Percentiles rank a stretch among this genome's conserved stretches.
Evolutionary conservation across 495 filamentous ascomycete species (phyloP).

Genomic region (Filosporella fistucella): DNA sequence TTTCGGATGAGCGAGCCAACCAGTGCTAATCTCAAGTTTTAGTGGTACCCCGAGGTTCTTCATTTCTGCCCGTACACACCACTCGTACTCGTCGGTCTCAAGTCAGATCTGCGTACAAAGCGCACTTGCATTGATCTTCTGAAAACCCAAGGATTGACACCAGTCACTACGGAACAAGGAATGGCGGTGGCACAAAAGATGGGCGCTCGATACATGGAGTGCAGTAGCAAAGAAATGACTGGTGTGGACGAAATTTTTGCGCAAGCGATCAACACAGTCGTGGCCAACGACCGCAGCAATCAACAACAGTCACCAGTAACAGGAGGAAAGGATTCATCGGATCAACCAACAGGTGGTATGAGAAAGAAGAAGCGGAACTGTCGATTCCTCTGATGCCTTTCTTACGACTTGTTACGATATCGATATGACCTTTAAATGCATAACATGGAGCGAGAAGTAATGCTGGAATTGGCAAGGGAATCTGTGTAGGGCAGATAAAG

Average conservation of each 20-base stretch:
- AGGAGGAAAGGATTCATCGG: constrained; percentile 15
- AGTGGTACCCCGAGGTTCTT: constrained; percentile 99
- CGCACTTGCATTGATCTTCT: constrained; percentile 95
- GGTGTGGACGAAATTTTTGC: constrained; percentile 96
- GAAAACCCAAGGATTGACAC: constrained; percentile 94
- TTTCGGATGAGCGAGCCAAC: background rate
- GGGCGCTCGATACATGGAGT: constrained; percentile 94
- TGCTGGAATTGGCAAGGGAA: constrained; percentile 8
- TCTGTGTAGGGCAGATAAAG: constrained; percentile 11
- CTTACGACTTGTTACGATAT: constrained; percentile 22
- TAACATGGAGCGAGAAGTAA: constrained; percentile 18
- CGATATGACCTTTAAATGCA: constrained; percentile 25
- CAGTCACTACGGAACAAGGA: constrained; percentile 88
- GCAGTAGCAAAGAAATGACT: constrained; percentile 93
- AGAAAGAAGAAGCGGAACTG: constrained; percentile 72
- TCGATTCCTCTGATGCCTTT: constrained; percentile 57
- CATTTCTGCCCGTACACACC: constrained; percentile 98
- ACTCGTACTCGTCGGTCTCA: constrained; percentile 89
- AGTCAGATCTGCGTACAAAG: constrained; percentile 93
- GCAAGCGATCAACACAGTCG: constrained; percentile 79
- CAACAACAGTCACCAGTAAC: constrained; percentile 26
- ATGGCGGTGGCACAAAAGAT: constrained; percentile 82
- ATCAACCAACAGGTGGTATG: constrained; percentile 24
- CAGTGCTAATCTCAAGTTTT: constrained; percentile 6
- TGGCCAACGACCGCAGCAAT: constrained; percentile 58